Percentiles rank a stretch among this genome's conserved stretches.
These are phyloP conservation scores for Nasturtium officinale DNA, from an alignment of 345 rosid species.

Conservation along the genomic window DNA sequence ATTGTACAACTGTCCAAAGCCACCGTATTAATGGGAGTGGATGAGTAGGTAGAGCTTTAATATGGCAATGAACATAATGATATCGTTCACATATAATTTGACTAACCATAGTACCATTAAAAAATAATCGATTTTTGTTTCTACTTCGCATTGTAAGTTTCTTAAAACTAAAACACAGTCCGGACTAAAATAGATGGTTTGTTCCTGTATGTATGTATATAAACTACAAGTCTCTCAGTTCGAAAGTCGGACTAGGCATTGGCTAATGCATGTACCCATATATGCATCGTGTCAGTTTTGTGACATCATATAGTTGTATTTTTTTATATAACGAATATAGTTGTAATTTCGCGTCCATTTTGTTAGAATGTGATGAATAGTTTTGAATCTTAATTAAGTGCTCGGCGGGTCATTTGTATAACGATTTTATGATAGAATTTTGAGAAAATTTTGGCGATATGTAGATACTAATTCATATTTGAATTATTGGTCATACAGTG, in stretches of 20 bases:
- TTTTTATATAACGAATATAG: too few relatives aligned
- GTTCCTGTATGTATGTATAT: background rate
- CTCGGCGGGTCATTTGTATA: background rate
- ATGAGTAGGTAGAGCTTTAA: conserved; percentile 38
- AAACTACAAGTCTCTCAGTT: background rate
- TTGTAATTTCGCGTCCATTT: background rate
- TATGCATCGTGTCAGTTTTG: background rate
- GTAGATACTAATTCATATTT: background rate
- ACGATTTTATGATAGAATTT: background rate
- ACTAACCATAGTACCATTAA: conserved; percentile 2
- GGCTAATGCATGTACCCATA: background rate
- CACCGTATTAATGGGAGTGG: conserved; percentile 29
- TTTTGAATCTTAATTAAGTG: background rate
- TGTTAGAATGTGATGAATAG: background rate
- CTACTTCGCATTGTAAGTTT: conserved; percentile 3
- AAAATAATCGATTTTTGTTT: background rate
- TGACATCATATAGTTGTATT: background rate
- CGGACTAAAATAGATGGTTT: background rate
- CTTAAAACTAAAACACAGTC: background rate
- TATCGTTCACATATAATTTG: background rate
- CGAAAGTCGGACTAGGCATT: background rate
- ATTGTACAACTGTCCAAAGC: conserved; percentile 39
- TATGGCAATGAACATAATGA: conserved; percentile 15
- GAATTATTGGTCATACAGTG: background rate
- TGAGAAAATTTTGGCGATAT: background rate